Evolutionary conservation across 2,329 filamentous ascomycete species (phyloP).

Genomic region (Beauveria sp.): DNA sequence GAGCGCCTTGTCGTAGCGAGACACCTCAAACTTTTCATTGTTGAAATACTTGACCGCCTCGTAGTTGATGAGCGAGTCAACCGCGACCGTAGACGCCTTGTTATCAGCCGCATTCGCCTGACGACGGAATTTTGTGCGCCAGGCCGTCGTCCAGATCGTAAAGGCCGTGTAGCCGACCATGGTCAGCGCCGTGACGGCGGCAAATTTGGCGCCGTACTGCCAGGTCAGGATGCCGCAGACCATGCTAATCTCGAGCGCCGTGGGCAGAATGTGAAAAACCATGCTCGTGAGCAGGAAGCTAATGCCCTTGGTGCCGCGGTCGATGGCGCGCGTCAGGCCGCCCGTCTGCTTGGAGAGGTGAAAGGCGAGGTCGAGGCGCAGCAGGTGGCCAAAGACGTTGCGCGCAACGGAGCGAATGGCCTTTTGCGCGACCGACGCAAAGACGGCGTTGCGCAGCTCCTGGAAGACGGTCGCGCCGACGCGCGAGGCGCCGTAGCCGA

Average conservation of each 20-base stretch:
- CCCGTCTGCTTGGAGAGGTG: conserved; percentile 92
- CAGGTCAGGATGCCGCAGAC: conserved; percentile 96
- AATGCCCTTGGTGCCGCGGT: conserved; percentile 96
- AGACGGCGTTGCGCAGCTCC: conserved; percentile 90
- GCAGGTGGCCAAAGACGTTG: conserved; percentile 85
- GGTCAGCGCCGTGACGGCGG: conserved; percentile 78
- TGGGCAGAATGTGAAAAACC: conserved; percentile 96
- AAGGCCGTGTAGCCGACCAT: conserved; percentile 96
- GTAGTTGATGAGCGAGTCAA: conserved; percentile 97
- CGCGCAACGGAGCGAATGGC: conserved; percentile 85
- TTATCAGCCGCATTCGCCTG: conserved; percentile 96
- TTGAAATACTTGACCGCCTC: conserved; percentile 99
- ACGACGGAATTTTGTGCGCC: conserved; percentile 93
- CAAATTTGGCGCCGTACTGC: conserved; percentile 88
- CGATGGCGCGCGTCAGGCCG: conserved; percentile 86
- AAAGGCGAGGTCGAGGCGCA: conserved; percentile 86
- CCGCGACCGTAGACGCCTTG: conserved; percentile 85
- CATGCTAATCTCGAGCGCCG: conserved; percentile 85
- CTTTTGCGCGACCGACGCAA: conserved; percentile 94
- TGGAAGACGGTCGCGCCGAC: conserved; percentile 87
- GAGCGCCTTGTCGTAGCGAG: conserved; percentile 80
- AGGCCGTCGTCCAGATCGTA: conserved; percentile 91
- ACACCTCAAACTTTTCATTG: conserved; percentile 92
- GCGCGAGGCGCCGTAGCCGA: conserved; percentile 84
- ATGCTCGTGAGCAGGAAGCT: conserved; percentile 95